phyloP scores from a whole-genome alignment of 163 green algal species.

The Chlamydomonas reinhardtii region DNA sequence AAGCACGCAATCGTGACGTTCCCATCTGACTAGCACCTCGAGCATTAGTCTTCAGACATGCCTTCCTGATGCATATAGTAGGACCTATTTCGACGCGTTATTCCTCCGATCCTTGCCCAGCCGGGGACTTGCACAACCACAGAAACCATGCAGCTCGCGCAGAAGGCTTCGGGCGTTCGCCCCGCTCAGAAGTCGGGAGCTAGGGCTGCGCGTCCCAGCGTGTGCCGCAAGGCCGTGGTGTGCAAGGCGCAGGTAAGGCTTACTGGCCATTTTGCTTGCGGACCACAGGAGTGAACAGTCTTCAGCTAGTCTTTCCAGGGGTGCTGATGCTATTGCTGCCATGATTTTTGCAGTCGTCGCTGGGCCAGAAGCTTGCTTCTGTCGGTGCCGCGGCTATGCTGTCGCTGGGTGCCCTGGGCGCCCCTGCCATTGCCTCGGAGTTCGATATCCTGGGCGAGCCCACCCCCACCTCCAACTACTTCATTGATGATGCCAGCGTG shows the following conservation, averaged over 20 bases:
- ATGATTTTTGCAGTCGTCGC: slow-evolving; percentile 6
- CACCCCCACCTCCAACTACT: slow-evolving; percentile 78
- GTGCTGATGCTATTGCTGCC: neutral
- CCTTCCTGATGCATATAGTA: too few species aligned
- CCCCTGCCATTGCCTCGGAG: slow-evolving; percentile 62
- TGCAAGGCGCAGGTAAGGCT: slow-evolving; percentile 31
- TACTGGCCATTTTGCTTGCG: slow-evolving; percentile 1
- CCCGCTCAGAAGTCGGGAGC: slow-evolving; percentile 17
- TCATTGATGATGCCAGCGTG: slow-evolving; percentile 91
- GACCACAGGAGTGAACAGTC: neutral
- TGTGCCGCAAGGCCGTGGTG: slow-evolving; percentile 19
- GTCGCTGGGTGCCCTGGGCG: slow-evolving; percentile 47
- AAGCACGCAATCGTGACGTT: too few species aligned
- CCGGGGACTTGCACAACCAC: too few species aligned
- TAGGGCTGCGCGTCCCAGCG: neutral
- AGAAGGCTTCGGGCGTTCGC: too few species aligned
- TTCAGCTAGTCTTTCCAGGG: neutral
- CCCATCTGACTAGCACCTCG: too few species aligned
- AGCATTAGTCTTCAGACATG: too few species aligned
- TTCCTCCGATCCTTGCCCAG: too few species aligned
- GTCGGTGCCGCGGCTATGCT: slow-evolving; percentile 63
- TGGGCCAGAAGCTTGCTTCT: slow-evolving; percentile 56
- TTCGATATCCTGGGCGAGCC: slow-evolving; percentile 86
- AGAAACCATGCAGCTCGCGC: neutral
- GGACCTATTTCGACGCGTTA: too few species aligned